Conservation (phyloP, 352 stramenopile species). For the Thalassiosira sp. region DNA sequence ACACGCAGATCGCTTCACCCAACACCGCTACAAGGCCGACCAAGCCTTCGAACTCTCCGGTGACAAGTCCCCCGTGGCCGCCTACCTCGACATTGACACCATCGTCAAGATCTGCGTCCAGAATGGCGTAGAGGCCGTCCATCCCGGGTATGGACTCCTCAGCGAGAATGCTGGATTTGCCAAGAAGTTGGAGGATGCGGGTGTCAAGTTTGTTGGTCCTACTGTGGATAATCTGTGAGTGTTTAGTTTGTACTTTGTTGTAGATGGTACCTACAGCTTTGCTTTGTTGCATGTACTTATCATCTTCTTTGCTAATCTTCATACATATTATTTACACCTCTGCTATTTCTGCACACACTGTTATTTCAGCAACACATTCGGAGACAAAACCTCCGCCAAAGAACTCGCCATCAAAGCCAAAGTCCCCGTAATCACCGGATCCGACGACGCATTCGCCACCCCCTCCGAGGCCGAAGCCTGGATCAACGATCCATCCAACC, state of each 20-base stretch:
- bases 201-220: slow-evolving; percentile 95
- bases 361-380: slow-evolving; percentile 59
- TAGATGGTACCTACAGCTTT: not conserved
- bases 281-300: slow-evolving; percentile 5
- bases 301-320: too few species aligned
- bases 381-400: slow-evolving; percentile 77
- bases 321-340: too few species aligned
- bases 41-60: slow-evolving; percentile 91
- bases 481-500: slow-evolving; percentile 88
- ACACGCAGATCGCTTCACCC: slow-evolving; percentile 77
- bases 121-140: slow-evolving; percentile 78
- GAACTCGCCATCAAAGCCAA: slow-evolving; percentile 65
- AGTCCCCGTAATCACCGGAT: slow-evolving; percentile 81
- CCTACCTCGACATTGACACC: slow-evolving; percentile 93
- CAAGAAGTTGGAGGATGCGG: slow-evolving; percentile 88
- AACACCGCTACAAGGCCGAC: slow-evolving; percentile 96
- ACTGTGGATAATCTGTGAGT: slow-evolving; percentile 89
- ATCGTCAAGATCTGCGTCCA: slow-evolving; percentile 77
- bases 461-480: slow-evolving; percentile 89
- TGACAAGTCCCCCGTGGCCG: slow-evolving; percentile 91
- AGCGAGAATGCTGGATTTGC: slow-evolving; percentile 96
- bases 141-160: slow-evolving; percentile 94
- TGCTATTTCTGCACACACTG: too few species aligned
- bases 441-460: slow-evolving; percentile 88
- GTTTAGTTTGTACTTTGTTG: slow-evolving; percentile 12